These are phyloP conservation scores for Colletotrichum sp. DNA, from an alignment of 2,329 filamentous ascomycete species.

Conservation along the genomic window DNA sequence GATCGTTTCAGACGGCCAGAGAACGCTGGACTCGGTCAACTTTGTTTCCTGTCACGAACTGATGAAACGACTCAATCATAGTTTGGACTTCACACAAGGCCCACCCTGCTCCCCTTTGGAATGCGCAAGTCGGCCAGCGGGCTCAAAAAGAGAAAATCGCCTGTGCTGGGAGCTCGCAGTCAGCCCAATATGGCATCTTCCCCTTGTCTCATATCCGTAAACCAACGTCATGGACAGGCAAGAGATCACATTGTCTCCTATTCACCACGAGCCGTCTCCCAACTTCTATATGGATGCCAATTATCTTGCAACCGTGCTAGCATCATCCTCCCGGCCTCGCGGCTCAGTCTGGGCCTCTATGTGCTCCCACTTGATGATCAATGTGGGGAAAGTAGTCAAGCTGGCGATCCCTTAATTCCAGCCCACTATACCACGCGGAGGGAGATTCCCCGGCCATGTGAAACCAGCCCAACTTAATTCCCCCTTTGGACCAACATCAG, in stretches of 20 bases:
- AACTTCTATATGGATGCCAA: not conserved
- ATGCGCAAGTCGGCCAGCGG: not conserved
- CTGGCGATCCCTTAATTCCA: conserved; percentile 4
- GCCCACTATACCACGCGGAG: conserved; percentile 13
- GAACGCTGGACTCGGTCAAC: not conserved
- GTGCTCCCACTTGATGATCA: conserved; percentile 4
- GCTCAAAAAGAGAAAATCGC: not conserved
- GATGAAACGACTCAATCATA: not conserved
- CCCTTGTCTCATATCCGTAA: not conserved
- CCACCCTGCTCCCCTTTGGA: not conserved
- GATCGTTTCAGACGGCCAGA: not conserved
- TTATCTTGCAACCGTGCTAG: not conserved
- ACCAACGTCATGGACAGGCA: not conserved
- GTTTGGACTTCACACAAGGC: not conserved
- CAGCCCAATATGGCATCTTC: not conserved
- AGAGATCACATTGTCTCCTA: not conserved
- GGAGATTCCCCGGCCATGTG: conserved; percentile 3
- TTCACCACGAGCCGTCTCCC: not conserved
- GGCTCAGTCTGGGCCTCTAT: not conserved
- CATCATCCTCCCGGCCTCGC: not conserved
- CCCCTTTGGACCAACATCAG: not conserved
- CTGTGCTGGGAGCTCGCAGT: not conserved
- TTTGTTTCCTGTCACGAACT: not conserved
- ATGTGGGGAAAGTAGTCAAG: not conserved
- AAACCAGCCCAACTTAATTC: conserved; percentile 6